These are phyloP conservation scores for Fusarium proliferatum DNA, from an alignment of 2,329 filamentous ascomycete species.

Conservation along the genomic window DNA sequence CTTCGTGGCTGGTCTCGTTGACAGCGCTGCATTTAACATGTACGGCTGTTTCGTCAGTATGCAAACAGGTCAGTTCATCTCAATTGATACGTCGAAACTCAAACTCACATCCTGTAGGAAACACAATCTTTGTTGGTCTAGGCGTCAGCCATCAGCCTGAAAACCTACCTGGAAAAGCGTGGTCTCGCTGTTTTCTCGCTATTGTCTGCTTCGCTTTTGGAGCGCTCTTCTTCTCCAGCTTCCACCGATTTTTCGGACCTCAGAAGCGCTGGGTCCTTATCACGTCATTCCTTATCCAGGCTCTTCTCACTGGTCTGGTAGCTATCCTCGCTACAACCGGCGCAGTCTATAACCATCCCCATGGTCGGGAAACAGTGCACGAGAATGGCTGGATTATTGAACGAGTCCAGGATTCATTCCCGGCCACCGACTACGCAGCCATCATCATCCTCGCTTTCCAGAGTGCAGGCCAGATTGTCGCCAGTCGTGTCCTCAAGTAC, in stretches of 20 bases:
- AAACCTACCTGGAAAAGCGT: slow-evolving; percentile 41
- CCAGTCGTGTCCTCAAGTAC: slow-evolving; percentile 43
- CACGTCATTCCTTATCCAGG: slow-evolving; percentile 38
- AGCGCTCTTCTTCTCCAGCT: slow-evolving; percentile 44
- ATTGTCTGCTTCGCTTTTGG: slow-evolving; percentile 42
- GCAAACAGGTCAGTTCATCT: slow-evolving; percentile 40
- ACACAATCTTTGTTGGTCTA: slow-evolving; percentile 45
- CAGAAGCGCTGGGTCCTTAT: slow-evolving; percentile 45
- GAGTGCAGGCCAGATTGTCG: slow-evolving; percentile 44
- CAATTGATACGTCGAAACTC: background rate
- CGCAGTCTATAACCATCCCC: slow-evolving; percentile 35
- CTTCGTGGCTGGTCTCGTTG: slow-evolving; percentile 42
- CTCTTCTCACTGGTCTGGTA: slow-evolving; percentile 39
- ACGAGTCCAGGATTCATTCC: slow-evolving; percentile 37
- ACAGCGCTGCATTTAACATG: slow-evolving; percentile 46
- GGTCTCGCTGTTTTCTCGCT: slow-evolving; percentile 46
- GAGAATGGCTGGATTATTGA: slow-evolving; percentile 38
- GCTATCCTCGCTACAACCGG: slow-evolving; percentile 42
- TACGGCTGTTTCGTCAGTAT: slow-evolving; percentile 47
- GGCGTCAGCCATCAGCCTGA: slow-evolving; percentile 43
- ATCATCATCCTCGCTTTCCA: slow-evolving; percentile 44
- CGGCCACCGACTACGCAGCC: slow-evolving; percentile 39
- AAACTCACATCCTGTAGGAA: slow-evolving; percentile 28
- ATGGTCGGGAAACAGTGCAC: slow-evolving; percentile 26
- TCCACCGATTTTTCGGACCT: slow-evolving; percentile 42